Base-by-base conservation (phyloP, 2,329 filamentous ascomycete species). In the Byssochlamys sp. region DNA sequence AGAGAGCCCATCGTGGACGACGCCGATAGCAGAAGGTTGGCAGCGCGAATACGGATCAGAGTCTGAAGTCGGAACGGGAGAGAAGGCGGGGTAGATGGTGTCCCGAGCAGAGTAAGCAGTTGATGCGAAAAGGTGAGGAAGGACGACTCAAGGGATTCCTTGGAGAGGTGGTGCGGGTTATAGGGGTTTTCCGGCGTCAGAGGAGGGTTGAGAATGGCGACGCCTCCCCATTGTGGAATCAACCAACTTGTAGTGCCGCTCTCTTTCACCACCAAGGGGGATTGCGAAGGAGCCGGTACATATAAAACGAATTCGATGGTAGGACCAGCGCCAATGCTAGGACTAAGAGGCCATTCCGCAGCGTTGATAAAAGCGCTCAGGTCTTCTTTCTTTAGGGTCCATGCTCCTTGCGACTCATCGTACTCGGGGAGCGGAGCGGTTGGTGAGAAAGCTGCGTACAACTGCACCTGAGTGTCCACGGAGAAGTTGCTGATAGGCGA, bases 261-360 rank as follows among this genome's bases (percentile, higher is more conserved):
- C 54, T 82, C 83, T 57, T 81, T 80, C 52, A 88, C 78, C 6
- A 82, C 64, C 33, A 88, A 74, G 11, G 85, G 85, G 2, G 80
- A 80, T 59, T 84, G 80, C 5, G 75, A 75, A 58, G 88, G 83
- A 58, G 89, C 85, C 4, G 91, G 90, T 6, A 95, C 85, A 67
- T 94, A 99, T 28, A 97, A 81, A 57, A 97, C 86, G 70, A 99
- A 97, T 74, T 99, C 97, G 68, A 99, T 86, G 0, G 94, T 99
- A 0, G 94, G 94, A 0, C 92, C 92, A 19, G 84, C 85, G 49
- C 91, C 94, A 63, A 99, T 97, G 57, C 90, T 96, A 0, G 92
- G 92, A 61, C 89, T 95, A 2, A 99, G 76, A 0, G 94, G 94
- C 94, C 94, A 99, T 75, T 99, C 94, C 1, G 94, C 94, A 2